These are phyloP conservation scores for Cladophialophora yegresii DNA, from an alignment of 2,329 filamentous ascomycete species.

Conservation along the genomic window DNA sequence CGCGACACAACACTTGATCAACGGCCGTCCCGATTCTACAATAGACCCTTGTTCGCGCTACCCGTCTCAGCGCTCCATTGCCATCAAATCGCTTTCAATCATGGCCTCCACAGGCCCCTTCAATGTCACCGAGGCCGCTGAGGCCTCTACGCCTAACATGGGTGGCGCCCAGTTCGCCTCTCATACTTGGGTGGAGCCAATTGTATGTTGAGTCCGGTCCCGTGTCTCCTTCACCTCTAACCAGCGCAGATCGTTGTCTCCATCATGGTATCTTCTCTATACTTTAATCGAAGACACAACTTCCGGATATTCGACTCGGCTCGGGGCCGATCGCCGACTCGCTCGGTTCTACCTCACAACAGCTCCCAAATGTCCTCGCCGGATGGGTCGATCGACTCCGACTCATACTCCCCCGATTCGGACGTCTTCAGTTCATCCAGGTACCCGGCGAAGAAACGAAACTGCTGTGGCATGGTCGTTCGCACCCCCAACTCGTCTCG, in stretches of 20 bases:
- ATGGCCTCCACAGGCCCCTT: constrained; percentile 20
- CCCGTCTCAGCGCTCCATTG: not conserved
- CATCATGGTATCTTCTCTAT: constrained; percentile 54
- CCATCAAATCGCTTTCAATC: constrained; percentile 4
- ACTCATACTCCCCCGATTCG: constrained; percentile 44
- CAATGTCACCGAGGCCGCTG: constrained; percentile 29
- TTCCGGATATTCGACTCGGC: constrained; percentile 46
- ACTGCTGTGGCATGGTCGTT: constrained; percentile 55
- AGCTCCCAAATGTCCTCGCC: constrained; percentile 28
- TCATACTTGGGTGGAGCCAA: constrained; percentile 43
- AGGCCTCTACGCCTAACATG: constrained; percentile 36
- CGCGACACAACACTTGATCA: constrained; percentile 15
- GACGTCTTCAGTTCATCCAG: constrained; percentile 41
- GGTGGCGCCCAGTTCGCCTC: constrained; percentile 44
- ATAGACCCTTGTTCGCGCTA: constrained; percentile 1
- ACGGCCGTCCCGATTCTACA: not conserved
- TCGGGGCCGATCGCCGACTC: constrained; percentile 33
- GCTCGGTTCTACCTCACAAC: constrained; percentile 27
- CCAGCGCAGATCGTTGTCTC: constrained; percentile 51
- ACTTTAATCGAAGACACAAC: constrained; percentile 51
- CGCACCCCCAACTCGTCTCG: constrained; percentile 61
- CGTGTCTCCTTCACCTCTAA: constrained; percentile 3
- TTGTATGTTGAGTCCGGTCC: constrained; percentile 38
- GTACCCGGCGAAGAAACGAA: constrained; percentile 53
- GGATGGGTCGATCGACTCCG: constrained; percentile 34